These are phyloP conservation scores for Acmispon strigosus DNA, from an alignment of 306 rosid genomes.

Conservation along the genomic window DNA sequence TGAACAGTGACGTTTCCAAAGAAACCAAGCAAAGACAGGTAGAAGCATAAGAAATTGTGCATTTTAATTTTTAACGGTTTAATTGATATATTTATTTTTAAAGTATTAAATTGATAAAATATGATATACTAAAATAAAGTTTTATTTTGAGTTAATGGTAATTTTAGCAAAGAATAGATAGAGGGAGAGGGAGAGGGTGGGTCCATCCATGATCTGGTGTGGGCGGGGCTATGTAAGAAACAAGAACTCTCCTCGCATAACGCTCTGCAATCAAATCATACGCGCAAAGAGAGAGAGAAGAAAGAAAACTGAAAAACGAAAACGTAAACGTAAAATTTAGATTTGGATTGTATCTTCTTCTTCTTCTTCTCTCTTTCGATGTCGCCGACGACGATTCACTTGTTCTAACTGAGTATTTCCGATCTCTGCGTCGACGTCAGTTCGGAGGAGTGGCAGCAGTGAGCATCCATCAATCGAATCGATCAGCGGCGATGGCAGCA, in stretches of 20 bases:
- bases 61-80: too few species aligned
- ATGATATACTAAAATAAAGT: too few species aligned
- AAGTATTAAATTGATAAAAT: too few species aligned
- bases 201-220: constrained; percentile 18
- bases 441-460: too few species aligned
- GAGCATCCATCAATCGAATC: too few species aligned
- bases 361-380: constrained; percentile 17
- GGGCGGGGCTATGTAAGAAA: neutral
- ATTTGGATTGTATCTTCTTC: constrained; percentile 19
- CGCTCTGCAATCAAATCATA: neutral
- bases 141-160: too few species aligned
- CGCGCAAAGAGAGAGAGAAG: neutral
- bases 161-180: too few species aligned
- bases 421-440: constrained; percentile 14
- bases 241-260: neutral
- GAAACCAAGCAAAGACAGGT: too few species aligned
- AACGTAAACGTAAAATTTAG: neutral
- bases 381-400: constrained; percentile 33
- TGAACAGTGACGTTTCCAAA: too few species aligned
- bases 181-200: neutral
- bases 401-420: neutral
- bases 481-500: constrained; percentile 49
- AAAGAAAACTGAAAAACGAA: neutral
- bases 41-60: too few species aligned
- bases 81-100: too few species aligned